A percentile compares a stretch with the other conserved stretches of the same genome.
Conservation (phyloP, 371 early-diverging fungal species). For the Rhizopus delemar region DNA sequence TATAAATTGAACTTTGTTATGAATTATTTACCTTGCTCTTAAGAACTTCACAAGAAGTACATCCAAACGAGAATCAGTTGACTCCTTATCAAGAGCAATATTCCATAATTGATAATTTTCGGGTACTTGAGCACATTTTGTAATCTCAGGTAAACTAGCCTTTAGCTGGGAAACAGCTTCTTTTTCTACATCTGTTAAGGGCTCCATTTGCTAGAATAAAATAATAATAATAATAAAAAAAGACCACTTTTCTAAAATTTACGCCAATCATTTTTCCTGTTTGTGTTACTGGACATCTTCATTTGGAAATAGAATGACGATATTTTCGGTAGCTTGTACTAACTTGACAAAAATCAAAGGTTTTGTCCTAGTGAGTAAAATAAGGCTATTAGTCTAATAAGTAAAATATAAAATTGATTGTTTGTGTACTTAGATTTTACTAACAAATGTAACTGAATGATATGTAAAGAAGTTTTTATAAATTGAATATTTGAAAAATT, state of each 20-base stretch:
- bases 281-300: too few species aligned
- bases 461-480: too few species aligned
- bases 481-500: too few species aligned
- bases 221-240: conserved; percentile 3
- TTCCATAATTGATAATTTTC: conserved; percentile 53
- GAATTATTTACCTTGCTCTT: conserved; percentile 45
- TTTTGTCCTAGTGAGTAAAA: too few species aligned
- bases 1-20: background rate
- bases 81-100: conserved; percentile 44
- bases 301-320: background rate
- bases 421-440: too few species aligned
- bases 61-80: conserved; percentile 53
- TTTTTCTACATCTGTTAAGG: conserved; percentile 46
- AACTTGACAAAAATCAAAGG: too few species aligned
- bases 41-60: conserved; percentile 61
- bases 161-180: conserved; percentile 49
- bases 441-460: too few species aligned
- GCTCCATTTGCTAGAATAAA: conserved; percentile 6
- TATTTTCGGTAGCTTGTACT: too few species aligned
- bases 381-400: too few species aligned
- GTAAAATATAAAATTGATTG: too few species aligned
- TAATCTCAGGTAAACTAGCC: conserved; percentile 44
- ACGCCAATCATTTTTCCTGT: too few species aligned
- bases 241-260: background rate
- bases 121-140: conserved; percentile 35